Conservation (phyloP, 2,329 filamentous ascomycete genomes). For the Diaporthe nobilis region DNA sequence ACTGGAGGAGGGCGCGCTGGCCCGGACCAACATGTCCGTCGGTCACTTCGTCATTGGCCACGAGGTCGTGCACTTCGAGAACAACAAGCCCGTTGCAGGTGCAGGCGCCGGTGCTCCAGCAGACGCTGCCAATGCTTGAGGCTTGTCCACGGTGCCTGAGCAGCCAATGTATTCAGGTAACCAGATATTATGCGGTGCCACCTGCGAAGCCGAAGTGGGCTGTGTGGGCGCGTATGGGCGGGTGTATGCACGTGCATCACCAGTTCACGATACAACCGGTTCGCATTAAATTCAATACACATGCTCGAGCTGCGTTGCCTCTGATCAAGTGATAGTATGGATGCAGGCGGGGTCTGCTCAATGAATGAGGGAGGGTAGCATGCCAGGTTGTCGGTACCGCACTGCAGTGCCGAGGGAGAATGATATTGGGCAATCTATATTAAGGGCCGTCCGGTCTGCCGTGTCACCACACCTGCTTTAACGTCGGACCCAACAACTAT, state of each 20-base stretch:
- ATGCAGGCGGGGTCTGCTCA: neutral
- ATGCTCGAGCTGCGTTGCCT: neutral
- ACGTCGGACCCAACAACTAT: neutral
- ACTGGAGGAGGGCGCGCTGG: conserved; percentile 16
- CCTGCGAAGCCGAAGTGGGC: neutral
- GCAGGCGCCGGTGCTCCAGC: neutral
- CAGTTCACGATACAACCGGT: neutral
- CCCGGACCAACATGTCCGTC: neutral
- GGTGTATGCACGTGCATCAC: neutral
- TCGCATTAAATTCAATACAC: neutral
- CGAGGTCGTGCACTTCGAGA: conserved; percentile 24
- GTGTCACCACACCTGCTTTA: neutral
- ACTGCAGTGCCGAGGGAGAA: neutral
- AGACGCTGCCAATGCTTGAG: neutral
- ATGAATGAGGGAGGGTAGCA: neutral
- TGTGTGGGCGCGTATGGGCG: too few relatives aligned
- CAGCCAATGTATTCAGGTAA: neutral
- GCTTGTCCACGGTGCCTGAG: neutral
- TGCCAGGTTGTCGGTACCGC: neutral
- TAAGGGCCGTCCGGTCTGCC: too few relatives aligned
- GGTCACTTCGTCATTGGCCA: conserved; percentile 30
- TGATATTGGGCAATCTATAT: neutral
- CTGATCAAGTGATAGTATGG: too few relatives aligned
- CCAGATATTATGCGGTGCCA: too few relatives aligned
- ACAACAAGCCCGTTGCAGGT: conserved; percentile 2